Evolutionary conservation across 441 rosid species (phyloP), one percentile per base, ranked within the genome.

Genomic region (Euphorbia celastroides): DNA sequence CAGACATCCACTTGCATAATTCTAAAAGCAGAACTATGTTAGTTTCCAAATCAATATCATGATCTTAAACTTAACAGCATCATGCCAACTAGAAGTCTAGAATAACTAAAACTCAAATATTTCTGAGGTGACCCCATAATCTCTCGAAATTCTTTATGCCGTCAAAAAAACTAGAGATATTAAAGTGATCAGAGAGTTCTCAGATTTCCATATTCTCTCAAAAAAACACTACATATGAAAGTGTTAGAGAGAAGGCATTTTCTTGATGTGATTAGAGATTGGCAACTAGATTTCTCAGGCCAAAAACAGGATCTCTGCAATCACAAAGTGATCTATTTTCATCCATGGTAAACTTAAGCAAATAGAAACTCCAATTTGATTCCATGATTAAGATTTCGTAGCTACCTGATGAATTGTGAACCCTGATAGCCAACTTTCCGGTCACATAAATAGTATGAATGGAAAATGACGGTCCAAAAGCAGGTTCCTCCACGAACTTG

Each of bases 401-500:
- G n/a, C 14, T 6, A 63, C 96, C 95, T 84, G 78, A 78, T 41
- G 77, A 76, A 57, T 3, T 57, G 22, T 5, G 56, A 67, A 65
- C 64, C 62, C 67, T 68, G 54, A 63, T 62, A 38, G 70, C 48
- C 51, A 87, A 73, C 72, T 74, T 79, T 11, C 88, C 96, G 71
- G 74, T 56, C 64, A 93, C 9, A 41, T 81, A 93, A 68, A 84
- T 76, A 5, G 86, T 83, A 70, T 72, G 77, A 77, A 80, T 66
- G 1, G 74, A 82, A 12, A 77, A 72, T 25, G 80, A 91, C 11
- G 92, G 96, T 68, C 97, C 98, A 64, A 90, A 93, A 67, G 79
- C 92, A 30, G 97, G 75, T 81, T 93, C 98, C 73, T 86, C 84
- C 52, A 81, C 84, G 65, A 68, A 75, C 76, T 78, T 87, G 67